Evolutionary conservation across 768 basidiomycete genomes (phyloP), one percentile per base, ranked within the genome.

Genomic region (Floccularia luteovirens): DNA sequence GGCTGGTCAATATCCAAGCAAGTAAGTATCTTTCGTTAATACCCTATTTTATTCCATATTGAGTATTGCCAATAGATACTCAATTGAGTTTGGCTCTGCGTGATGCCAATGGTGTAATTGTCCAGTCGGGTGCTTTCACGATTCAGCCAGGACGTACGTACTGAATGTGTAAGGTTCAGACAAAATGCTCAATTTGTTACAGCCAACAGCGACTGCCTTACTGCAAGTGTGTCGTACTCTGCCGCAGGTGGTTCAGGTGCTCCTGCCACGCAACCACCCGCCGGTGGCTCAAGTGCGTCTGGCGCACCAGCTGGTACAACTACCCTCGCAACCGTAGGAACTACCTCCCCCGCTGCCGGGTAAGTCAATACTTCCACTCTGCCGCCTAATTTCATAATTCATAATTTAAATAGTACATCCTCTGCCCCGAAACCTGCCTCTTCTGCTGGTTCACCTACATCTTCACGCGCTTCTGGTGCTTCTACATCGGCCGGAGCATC

Each of bases 51-150:
- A 36, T 41, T 24, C 7, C 12, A n/a, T 30, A 42, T 14, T 37
- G 0, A n/a, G n/a, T n/a, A n/a, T 28, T 28, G 27, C 10, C 8
- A 28, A 28, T 42, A 77, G 80, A 65, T n/a, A 72, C 69, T 3
- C 54, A 48, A 28, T 55, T 90, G 41, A 79, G 74, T 38, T 54
- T 90, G 21, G 66, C 61, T 10, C 44, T 91, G 45, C 73, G 71
- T 53, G 90, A 92, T 51, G 56, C 42, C 41, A 73, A 62, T 23
- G 89, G 90, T 50, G 0, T 16, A 0, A 19, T 54, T 35, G 64
- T 55, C 0, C 78, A 78, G 49, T 59, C 71, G 2, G 83, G 70
- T 4, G 23, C 75, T 2, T 69, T 87, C 65, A 63, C 57, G 12
- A 53, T 85, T 45, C 48, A 55, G 34, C 27, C 14, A n/a, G 4